phyloP scores from a whole-genome alignment of 805 yeast species.

The Diddensiella santjacobensis region DNA sequence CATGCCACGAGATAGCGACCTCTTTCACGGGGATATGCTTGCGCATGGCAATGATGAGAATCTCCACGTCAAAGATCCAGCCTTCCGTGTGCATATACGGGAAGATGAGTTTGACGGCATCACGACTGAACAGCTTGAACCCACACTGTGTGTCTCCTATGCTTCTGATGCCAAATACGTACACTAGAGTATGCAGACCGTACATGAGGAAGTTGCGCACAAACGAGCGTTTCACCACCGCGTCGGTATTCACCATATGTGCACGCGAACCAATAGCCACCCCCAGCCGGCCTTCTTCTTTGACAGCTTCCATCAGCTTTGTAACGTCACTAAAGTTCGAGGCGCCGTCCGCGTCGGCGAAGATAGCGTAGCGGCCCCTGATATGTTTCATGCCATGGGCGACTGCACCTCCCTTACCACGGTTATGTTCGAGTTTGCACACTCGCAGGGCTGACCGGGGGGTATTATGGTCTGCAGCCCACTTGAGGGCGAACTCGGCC shows the following conservation, averaged over 20 bases:
- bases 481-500: constrained; percentile 60
- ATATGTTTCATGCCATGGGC: constrained; percentile 81
- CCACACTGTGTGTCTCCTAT: constrained; percentile 97
- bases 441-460: constrained; percentile 67
- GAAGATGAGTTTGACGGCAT: constrained; percentile 62
- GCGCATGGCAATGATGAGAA: constrained; percentile 72
- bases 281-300: constrained; percentile 40
- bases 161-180: constrained; percentile 79
- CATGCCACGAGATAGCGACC: constrained; percentile 93
- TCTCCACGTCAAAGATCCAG: constrained; percentile 97
- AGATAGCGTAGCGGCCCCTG: constrained; percentile 69
- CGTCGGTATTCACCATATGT: constrained; percentile 93
- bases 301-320: constrained; percentile 46
- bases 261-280: constrained; percentile 92
- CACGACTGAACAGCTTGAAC: constrained; percentile 80
- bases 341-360: constrained; percentile 99
- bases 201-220: constrained; percentile 90
- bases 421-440: constrained; percentile 62
- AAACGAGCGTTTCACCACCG: constrained; percentile 90
- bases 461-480: constrained; percentile 44
- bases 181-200: constrained; percentile 82
- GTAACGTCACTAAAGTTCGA: constrained; percentile 68
- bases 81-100: constrained; percentile 95
- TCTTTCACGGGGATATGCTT: constrained; percentile 67
- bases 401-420: constrained; percentile 98